Evolutionary conservation across 1,284 basidiomycete species (phyloP).

Genomic region (Pseudozyma hubeiensis): DNA sequence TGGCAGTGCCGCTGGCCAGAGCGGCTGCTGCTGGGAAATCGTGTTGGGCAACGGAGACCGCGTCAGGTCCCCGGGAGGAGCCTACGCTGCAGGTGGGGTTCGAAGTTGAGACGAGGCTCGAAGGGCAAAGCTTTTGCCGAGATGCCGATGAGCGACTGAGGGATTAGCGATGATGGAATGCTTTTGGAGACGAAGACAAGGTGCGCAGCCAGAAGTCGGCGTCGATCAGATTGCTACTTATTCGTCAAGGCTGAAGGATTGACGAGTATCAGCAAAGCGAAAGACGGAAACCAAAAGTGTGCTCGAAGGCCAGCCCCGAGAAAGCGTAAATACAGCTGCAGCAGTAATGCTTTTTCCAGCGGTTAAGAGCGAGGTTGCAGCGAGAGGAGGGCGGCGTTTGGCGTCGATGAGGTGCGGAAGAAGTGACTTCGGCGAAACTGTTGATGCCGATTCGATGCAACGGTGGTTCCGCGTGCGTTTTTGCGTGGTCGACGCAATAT

Average conservation of each 20-base stretch:
- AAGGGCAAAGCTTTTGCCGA: background rate
- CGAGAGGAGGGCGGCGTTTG: background rate
- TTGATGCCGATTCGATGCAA: constrained; percentile 1
- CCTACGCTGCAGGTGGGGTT: constrained; percentile 19
- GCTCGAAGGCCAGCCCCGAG: constrained; percentile 38
- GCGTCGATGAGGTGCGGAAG: background rate
- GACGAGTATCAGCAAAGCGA: background rate
- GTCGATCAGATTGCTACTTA: too few relatives aligned
- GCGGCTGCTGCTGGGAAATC: constrained; percentile 41
- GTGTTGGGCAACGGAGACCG: constrained; percentile 25
- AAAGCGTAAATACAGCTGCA: constrained; percentile 4
- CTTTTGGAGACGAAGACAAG: background rate
- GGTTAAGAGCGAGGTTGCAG: background rate
- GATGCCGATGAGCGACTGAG: background rate
- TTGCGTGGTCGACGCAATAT: background rate
- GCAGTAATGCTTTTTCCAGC: background rate
- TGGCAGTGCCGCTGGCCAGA: constrained; percentile 29
- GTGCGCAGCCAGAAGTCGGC: too few relatives aligned
- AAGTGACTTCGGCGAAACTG: background rate
- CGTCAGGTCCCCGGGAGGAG: constrained; percentile 26
- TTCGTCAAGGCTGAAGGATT: too few relatives aligned
- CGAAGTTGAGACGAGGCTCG: background rate
- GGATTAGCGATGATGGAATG: background rate
- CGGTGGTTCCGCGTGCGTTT: background rate
- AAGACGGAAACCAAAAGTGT: background rate